Percentiles rank a stretch among this genome's conserved stretches.
Evolutionary conservation across 139 green algal genomes (phyloP).

Genomic region (Spirogloea muscicola): DNA sequence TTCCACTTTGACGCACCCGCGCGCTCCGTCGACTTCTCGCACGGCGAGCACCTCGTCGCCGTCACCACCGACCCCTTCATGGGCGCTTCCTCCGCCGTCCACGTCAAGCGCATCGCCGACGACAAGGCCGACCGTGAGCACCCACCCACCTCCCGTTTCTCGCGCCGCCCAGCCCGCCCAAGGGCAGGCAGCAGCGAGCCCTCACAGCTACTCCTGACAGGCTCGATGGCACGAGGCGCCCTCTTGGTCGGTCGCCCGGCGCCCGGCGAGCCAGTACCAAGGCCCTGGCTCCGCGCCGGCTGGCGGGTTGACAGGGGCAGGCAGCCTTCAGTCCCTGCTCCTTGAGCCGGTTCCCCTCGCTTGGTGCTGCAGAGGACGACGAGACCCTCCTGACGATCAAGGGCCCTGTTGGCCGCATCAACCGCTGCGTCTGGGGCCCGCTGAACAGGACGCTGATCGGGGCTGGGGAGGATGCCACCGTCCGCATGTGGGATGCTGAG

Average conservation of each 20-base stretch:
- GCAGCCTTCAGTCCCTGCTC: no score
- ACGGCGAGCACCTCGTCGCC: conserved; percentile 76
- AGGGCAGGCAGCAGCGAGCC: no score
- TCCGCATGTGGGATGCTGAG: conserved; percentile 54
- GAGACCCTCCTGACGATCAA: conserved; percentile 38
- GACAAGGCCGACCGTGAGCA: conserved; percentile 25
- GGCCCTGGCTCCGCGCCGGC: no score
- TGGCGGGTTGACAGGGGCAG: no score
- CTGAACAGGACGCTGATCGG: conserved; percentile 81
- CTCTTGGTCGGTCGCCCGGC: no score
- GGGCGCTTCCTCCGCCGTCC: conserved; percentile 53
- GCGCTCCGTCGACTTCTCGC: conserved; percentile 62
- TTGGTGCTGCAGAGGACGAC: conserved; percentile 39
- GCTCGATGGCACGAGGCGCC: no score
- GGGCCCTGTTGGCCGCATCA: conserved; percentile 48
- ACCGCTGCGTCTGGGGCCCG: conserved; percentile 49
- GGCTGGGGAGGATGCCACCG: conserved; percentile 78
- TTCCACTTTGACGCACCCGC: conserved; percentile 81
- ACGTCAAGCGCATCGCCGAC: conserved; percentile 45
- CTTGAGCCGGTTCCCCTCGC: no score
- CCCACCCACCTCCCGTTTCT: no score
- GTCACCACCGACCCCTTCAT: conserved; percentile 90
- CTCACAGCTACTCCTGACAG: no score
- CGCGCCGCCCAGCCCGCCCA: no score
- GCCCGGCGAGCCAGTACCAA: no score